Evolutionary conservation across 441 rosid genomes (phyloP).

Genomic region (Raphanus hybrid): DNA sequence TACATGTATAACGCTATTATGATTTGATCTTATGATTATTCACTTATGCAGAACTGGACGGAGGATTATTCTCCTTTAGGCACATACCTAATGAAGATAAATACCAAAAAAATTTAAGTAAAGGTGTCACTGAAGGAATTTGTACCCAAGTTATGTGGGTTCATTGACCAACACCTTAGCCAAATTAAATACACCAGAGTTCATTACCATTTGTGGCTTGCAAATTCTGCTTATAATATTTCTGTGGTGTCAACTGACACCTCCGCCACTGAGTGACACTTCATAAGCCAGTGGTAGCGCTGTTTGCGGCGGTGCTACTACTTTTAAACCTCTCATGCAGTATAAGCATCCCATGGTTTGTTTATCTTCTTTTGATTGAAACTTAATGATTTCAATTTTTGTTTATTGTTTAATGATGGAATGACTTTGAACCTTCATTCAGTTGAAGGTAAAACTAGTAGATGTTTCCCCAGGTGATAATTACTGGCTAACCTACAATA

Average conservation of each 20-base stretch:
- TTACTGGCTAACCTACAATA: conserved; percentile 84
- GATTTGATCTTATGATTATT: background rate
- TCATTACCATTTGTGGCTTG: no score
- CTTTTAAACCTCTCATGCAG: conserved; percentile 84
- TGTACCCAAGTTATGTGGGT: no score
- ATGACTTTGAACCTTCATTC: background rate
- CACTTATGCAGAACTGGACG: conserved; percentile 76
- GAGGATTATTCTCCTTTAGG: conserved; percentile 92
- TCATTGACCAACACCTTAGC: no score
- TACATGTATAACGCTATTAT: no score
- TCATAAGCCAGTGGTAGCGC: conserved; percentile 88
- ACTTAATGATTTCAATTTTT: background rate
- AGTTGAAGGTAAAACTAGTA: conserved; percentile 70
- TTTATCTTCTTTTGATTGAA: background rate
- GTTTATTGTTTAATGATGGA: background rate
- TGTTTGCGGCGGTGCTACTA: conserved; percentile 89
- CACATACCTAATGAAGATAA: conserved; percentile 54
- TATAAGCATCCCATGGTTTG: conserved; percentile 86
- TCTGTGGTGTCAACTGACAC: no score
- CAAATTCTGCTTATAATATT: no score
- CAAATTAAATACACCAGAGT: no score
- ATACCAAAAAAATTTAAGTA: no score
- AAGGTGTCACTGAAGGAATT: no score
- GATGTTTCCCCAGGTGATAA: conserved; percentile 43
- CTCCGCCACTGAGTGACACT: conserved; percentile 56